A percentile compares a stretch with the other conserved stretches of the same genome.
Evolutionary conservation across 2,329 filamentous ascomycete genomes (phyloP).

Genomic region (Xylariaceae sp.): DNA sequence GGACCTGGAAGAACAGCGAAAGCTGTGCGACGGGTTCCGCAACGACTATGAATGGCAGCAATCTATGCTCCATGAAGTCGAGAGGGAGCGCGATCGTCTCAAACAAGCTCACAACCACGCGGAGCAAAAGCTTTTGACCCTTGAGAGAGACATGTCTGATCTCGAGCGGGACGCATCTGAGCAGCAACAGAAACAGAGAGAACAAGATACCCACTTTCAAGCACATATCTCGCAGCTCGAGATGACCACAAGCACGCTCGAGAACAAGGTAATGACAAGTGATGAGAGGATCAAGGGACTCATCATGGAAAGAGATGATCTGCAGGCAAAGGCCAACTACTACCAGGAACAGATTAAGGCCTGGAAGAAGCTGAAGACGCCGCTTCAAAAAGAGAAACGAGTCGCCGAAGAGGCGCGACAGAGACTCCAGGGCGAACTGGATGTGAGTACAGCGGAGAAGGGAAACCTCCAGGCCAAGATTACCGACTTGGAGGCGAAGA

Average conservation of each 20-base stretch:
- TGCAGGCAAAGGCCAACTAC: conserved; percentile 18
- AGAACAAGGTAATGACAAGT: conserved; percentile 25
- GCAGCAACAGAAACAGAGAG: conserved; percentile 23
- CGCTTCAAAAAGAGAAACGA: conserved; percentile 15
- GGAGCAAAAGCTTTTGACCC: conserved; percentile 23
- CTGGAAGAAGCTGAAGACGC: conserved; percentile 18
- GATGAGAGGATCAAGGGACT: conserved; percentile 29
- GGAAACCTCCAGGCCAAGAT: conserved; percentile 27
- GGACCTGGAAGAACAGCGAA: conserved; percentile 34
- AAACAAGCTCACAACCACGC: conserved; percentile 26
- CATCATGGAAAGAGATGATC: conserved; percentile 23
- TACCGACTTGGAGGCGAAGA: conserved; percentile 28
- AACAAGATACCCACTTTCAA: conserved; percentile 25
- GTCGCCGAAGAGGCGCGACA: conserved; percentile 29
- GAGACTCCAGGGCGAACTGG: conserved; percentile 28
- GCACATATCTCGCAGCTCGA: conserved; percentile 26
- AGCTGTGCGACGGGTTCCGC: conserved; percentile 34
- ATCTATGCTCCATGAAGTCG: conserved; percentile 27
- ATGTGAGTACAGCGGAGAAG: conserved; percentile 27
- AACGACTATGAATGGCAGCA: conserved; percentile 34
- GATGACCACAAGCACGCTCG: conserved; percentile 21
- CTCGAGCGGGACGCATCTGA: conserved; percentile 26
- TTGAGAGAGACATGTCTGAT: conserved; percentile 25
- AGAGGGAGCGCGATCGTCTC: conserved; percentile 34
- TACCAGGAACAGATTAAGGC: conserved; percentile 22